Evolutionary conservation across 176 grass and related monocot genomes (phyloP).

Genomic region (Oryza nivara): DNA sequence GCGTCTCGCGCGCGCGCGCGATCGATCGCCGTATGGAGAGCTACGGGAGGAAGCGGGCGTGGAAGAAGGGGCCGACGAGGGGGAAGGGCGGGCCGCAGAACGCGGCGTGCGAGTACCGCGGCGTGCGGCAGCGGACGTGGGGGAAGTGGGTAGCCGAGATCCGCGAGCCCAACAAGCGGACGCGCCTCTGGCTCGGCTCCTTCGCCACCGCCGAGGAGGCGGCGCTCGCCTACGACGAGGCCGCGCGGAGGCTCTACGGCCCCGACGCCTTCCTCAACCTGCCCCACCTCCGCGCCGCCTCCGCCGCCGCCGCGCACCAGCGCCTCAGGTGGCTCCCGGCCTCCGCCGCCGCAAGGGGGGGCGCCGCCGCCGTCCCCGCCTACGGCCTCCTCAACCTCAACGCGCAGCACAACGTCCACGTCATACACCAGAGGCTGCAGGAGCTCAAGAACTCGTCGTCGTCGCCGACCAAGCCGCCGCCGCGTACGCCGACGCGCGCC

Average conservation of each 20-base stretch:
- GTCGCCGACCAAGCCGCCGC: constrained; percentile 22
- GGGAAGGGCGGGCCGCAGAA: constrained; percentile 82
- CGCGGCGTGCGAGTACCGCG: constrained; percentile 83
- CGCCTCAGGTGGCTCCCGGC: constrained; percentile 85
- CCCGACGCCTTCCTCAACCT: constrained; percentile 97
- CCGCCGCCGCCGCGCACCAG: constrained; percentile 52
- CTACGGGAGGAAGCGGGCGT: constrained; percentile 68
- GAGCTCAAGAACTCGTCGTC: constrained; percentile 60
- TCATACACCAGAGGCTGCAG: constrained; percentile 94
- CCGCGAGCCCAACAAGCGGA: constrained; percentile 84
- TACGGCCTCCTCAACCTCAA: constrained; percentile 97
- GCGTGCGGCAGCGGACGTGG: constrained; percentile 82
- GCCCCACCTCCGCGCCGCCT: constrained; percentile 75
- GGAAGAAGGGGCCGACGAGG: constrained; percentile 95
- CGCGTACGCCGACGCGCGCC: background rate
- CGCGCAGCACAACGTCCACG: constrained; percentile 99
- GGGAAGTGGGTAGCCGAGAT: constrained; percentile 94
- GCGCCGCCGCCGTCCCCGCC: constrained; percentile 43
- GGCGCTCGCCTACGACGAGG: constrained; percentile 90
- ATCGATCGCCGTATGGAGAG: constrained; percentile 50
- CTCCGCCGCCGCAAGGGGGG: background rate
- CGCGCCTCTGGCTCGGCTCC: constrained; percentile 80
- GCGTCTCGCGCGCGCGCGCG: too few relatives aligned
- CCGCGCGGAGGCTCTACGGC: constrained; percentile 85
- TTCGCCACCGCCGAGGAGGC: constrained; percentile 92